Evolutionary conservation across 768 basidiomycete species (phyloP).

Genomic region (Pulveroboletus sp.): DNA sequence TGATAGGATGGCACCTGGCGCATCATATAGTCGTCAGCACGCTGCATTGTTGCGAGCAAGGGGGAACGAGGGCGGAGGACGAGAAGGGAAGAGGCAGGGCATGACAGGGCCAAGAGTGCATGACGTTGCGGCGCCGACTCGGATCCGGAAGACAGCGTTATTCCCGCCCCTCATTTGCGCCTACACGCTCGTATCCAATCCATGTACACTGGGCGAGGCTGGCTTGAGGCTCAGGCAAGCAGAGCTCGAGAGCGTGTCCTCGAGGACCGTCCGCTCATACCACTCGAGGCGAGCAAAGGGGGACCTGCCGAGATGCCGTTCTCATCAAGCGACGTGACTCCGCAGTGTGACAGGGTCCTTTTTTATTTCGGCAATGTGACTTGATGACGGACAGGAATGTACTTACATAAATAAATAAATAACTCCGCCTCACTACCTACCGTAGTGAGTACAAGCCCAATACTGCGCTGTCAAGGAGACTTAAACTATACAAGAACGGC

Average conservation of each 20-base stretch:
- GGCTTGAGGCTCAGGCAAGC: no score
- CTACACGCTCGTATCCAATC: no score
- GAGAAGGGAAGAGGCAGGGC: not conserved
- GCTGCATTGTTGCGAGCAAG: conserved; percentile 15
- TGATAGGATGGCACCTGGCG: conserved; percentile 20
- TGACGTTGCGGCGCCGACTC: not conserved
- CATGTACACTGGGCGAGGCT: no score
- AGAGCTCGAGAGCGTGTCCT: no score
- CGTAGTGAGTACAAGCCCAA: not conserved
- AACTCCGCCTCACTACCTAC: not conserved
- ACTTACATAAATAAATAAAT: not conserved
- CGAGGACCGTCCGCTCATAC: no score
- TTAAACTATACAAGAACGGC: conserved; percentile 8
- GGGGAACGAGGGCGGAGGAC: not conserved
- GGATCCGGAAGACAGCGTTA: no score
- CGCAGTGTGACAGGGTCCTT: no score
- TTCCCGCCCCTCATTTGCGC: no score
- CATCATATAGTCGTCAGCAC: conserved; percentile 24
- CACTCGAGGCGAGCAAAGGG: no score
- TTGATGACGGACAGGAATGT: no score
- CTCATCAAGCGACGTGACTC: not conserved
- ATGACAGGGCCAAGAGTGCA: not conserved
- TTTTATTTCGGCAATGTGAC: no score
- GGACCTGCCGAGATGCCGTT: no score
- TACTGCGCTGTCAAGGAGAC: not conserved